Base-by-base conservation (phyloP, 495 filamentous ascomycete genomes). In the Achaetomiella virescens region DNA sequence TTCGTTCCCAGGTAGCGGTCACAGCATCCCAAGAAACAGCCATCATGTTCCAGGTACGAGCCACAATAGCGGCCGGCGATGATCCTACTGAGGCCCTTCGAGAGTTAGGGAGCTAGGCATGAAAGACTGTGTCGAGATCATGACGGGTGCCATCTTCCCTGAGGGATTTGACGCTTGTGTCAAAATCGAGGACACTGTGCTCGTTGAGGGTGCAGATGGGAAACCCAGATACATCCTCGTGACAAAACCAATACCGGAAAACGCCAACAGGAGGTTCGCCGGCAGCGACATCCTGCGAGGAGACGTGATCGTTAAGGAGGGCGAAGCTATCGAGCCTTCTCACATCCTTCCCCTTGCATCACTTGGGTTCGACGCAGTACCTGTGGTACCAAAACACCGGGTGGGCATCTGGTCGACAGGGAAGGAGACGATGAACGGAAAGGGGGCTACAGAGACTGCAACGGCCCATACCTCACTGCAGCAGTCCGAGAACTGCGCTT, bases 261-360 rank as follows among this genome's bases (percentile, higher is more conserved):
- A 22, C 18, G 46, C 27, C 0, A 35, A 48, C 29, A 48, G 31
- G 10, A 20, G 46, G 6, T 20, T 22, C 9, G 46, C 31, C 5
- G 46, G 46, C 6, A 35, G 46, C n/a, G 46, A 48, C n/a, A 48
- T 48, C 8, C 46, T 9, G 6, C 8, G 21, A 14, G 46, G 29
- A 4, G n/a, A 48, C 17, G n/a, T 21, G n/a, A 21, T 48, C 18
- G 1, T 48, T 2, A 6, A 12, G 8, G n/a, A 22, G 10, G 46
- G 46, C 3, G 31, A 48, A 8, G 17, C n/a, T 0, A 17, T 48
- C 25, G n/a, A 36, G 10, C 18, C 29, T 4, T 20, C 46, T 9
- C 46, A 48, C 27, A 36, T 48, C 17, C n/a, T 48, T 7, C 46
- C 46, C 9, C 29, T 48, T n/a, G 46, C 29, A 15, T 48, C 46